These are phyloP conservation scores for Diplodia seriata DNA, from an alignment of 2,329 filamentous ascomycete species.

Conservation along the genomic window DNA sequence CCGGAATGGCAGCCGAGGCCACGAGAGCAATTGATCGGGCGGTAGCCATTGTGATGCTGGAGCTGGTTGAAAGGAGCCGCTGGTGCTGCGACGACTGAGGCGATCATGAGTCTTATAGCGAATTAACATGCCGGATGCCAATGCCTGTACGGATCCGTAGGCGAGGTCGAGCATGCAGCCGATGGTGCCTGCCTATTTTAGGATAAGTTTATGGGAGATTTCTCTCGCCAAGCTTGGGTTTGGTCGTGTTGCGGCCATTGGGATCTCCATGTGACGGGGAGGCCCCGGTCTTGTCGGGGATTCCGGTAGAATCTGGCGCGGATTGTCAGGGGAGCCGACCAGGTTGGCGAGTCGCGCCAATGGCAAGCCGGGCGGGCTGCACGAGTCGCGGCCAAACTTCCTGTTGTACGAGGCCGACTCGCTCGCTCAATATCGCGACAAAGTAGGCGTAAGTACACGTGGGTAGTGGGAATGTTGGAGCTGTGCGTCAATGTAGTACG, in stretches of 20 bases:
- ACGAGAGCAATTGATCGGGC: conserved; percentile 13
- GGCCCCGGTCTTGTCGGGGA: conserved; percentile 7
- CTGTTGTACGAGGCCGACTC: background rate
- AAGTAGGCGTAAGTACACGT: background rate
- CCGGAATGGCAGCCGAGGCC: conserved; percentile 21
- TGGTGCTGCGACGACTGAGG: background rate
- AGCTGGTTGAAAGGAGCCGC: background rate
- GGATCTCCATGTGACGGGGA: background rate
- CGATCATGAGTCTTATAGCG: conserved; percentile 6
- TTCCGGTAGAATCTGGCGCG: conserved; percentile 12
- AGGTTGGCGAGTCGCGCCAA: conserved; percentile 3
- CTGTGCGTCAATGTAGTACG: background rate
- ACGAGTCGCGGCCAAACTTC: conserved; percentile 9
- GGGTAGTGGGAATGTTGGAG: background rate
- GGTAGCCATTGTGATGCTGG: conserved; percentile 10
- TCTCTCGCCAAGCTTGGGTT: background rate
- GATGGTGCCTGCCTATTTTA: conserved; percentile 18
- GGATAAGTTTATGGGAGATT: background rate
- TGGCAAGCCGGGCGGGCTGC: background rate
- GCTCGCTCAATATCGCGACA: background rate
- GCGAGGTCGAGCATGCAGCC: conserved; percentile 7
- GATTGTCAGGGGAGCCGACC: conserved; percentile 1
- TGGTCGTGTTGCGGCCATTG: conserved; percentile 4
- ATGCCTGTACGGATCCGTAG: conserved; percentile 18
- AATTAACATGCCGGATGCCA: conserved; percentile 1